Evolutionary conservation across 495 filamentous ascomycete species (phyloP), one percentile per base, ranked within the genome.

Genomic region (Podospora australis): DNA sequence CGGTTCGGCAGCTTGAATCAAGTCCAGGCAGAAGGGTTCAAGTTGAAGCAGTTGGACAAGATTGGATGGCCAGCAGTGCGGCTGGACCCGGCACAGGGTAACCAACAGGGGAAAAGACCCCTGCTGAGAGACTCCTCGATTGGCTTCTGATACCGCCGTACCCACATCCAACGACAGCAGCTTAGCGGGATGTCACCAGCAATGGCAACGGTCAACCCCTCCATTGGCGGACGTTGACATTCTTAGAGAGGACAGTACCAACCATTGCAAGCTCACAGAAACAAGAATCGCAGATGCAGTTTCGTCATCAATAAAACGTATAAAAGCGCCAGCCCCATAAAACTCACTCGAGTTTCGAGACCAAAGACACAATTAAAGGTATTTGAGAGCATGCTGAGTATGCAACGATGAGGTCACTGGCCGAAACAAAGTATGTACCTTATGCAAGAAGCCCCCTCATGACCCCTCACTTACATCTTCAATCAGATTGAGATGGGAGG

Each of bases 401-500:
- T 26, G 14, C 24, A 20, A 44, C 26, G 3, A 52, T 50, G 46
- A 41, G 29, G 41, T 49, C 35, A 23, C 23, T 48, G 34, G 44
- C 24, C 20, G 52, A 54, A 3, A 39, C 52, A 45, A 54, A 42
- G 52, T 54, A 41, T 2, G 32, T 26, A 25, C 23, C 38, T 7
- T 13, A 4, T 19, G n/a, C 8, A n/a, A n/a, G n/a, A n/a, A n/a
- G n/a, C n/a, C 28, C 8, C 14, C 32, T 40, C 17, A 6, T 26
- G 40, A 22, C 4, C 28, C 19, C n/a, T 46, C 13, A 42, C 36
- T 41, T 44, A 47, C 56, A 59, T 34, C 17, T 16, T 9, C 16
- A 17, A 44, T 21, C 50, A 79, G 73, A 50, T 52, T 55, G 47
- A 65, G 82, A 77, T 90, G 86, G 86, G 69, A 80, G 59, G 71